Evolutionary conservation across 2,329 filamentous ascomycete genomes (phyloP).

Genomic region (Dothideomycetes sp.): DNA sequence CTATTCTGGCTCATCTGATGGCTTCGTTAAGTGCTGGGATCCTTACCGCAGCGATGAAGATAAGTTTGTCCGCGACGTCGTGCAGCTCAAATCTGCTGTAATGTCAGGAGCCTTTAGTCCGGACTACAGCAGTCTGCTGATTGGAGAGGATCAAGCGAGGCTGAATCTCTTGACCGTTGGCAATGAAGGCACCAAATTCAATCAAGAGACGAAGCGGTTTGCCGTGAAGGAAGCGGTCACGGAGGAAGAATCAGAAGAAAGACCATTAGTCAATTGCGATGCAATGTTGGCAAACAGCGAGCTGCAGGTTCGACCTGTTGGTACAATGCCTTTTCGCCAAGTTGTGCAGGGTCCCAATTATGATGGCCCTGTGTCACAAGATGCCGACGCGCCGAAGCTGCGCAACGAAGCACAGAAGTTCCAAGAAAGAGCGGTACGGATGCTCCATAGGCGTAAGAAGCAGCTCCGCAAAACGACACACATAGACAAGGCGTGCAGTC

Average conservation of each 20-base stretch:
- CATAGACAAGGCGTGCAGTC: conserved; percentile 21
- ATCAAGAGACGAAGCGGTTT: conserved; percentile 25
- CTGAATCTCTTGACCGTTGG: conserved; percentile 43
- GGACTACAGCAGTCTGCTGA: conserved; percentile 45
- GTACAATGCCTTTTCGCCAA: conserved; percentile 35
- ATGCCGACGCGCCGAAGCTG: background rate
- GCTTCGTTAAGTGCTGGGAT: conserved; percentile 52
- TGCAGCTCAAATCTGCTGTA: conserved; percentile 42
- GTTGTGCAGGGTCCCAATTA: conserved; percentile 38
- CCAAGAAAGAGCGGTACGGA: conserved; percentile 5
- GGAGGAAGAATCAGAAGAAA: conserved; percentile 5
- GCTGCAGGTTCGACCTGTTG: conserved; percentile 31
- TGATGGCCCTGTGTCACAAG: background rate
- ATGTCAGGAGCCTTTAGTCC: conserved; percentile 50
- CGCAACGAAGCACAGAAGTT: background rate
- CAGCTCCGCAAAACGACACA: conserved; percentile 15
- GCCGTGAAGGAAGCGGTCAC: conserved; percentile 17
- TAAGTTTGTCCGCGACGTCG: conserved; percentile 43
- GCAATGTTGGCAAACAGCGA: conserved; percentile 26
- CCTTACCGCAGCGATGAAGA: conserved; percentile 44
- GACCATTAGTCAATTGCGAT: conserved; percentile 15
- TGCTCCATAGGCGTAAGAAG: conserved; percentile 11
- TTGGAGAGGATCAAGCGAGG: conserved; percentile 49
- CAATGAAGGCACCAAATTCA: conserved; percentile 22
- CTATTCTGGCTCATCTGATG: conserved; percentile 54